phyloP scores from a whole-genome alignment of 1,284 basidiomycete genomes.

The Chalciporus sp. region DNA sequence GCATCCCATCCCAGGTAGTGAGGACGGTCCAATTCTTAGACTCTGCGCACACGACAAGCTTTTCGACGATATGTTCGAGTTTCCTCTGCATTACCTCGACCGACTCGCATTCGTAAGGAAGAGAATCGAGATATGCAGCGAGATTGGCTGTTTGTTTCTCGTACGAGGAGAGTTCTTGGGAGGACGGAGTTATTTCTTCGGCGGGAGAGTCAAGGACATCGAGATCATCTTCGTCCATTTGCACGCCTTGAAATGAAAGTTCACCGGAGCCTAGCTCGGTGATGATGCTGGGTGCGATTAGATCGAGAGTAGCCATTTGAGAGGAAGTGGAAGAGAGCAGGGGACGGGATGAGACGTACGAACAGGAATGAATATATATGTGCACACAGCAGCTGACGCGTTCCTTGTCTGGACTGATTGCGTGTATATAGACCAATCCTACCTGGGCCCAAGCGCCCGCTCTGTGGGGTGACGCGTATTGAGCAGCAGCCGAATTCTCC shows the following conservation, averaged over 20 bases:
- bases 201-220: slow-evolving; percentile 36
- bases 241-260: slow-evolving; percentile 29
- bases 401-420: slow-evolving; percentile 20
- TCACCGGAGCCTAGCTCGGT: slow-evolving; percentile 30
- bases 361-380: slow-evolving; percentile 10
- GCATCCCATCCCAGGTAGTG: slow-evolving; percentile 68
- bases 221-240: slow-evolving; percentile 38
- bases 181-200: slow-evolving; percentile 24
- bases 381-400: slow-evolving; percentile 28
- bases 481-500: neutral
- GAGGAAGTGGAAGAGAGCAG: slow-evolving; percentile 14
- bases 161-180: slow-evolving; percentile 34
- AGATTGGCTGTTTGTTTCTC: slow-evolving; percentile 63
- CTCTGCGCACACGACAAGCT: slow-evolving; percentile 73
- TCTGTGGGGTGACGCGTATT: neutral
- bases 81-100: slow-evolving; percentile 75
- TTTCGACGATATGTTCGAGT: slow-evolving; percentile 74
- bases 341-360: slow-evolving; percentile 32
- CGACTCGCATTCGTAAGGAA: slow-evolving; percentile 82
- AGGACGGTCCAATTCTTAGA: slow-evolving; percentile 76
- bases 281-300: slow-evolving; percentile 27
- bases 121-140: slow-evolving; percentile 61
- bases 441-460: neutral
- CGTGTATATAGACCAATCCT: slow-evolving; percentile 8
- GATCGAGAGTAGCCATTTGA: slow-evolving; percentile 31